These are phyloP conservation scores for Scorias spongiosa DNA, from an alignment of 2,329 filamentous ascomycete species.

Conservation along the genomic window DNA sequence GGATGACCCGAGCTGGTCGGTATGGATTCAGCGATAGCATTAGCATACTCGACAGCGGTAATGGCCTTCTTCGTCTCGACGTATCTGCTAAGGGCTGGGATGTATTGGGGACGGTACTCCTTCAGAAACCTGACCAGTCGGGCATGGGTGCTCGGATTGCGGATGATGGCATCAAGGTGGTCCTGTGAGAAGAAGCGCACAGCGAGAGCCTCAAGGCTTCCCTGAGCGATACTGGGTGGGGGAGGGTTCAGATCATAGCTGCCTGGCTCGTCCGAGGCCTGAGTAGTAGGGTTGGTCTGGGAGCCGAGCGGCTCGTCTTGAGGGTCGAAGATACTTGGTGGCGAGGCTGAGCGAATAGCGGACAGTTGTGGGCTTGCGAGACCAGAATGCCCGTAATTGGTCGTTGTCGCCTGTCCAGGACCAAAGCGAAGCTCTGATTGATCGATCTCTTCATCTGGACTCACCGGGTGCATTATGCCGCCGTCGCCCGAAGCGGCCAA, in stretches of 20 bases:
- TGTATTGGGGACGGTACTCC: constrained; percentile 22
- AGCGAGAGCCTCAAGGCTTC: constrained; percentile 22
- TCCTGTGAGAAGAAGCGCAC: constrained; percentile 27
- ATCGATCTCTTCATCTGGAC: not conserved
- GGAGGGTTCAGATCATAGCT: constrained; percentile 28
- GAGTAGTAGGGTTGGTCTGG: constrained; percentile 13
- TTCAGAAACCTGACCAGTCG: constrained; percentile 26
- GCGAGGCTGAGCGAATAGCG: constrained; percentile 7
- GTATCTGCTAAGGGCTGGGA: constrained; percentile 23
- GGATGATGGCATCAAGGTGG: constrained; percentile 28
- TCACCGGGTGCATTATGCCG: not conserved
- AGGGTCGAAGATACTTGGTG: constrained; percentile 15
- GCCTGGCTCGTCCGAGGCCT: constrained; percentile 11
- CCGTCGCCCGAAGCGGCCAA: not conserved
- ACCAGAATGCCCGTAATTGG: not conserved
- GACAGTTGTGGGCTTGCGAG: constrained; percentile 3
- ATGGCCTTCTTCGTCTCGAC: constrained; percentile 27
- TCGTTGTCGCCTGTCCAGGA: not conserved
- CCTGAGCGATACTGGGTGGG: constrained; percentile 16
- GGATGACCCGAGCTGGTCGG: constrained; percentile 11
- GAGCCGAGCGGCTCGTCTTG: constrained; percentile 6
- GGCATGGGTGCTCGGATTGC: constrained; percentile 19
- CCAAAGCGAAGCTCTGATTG: not conserved
- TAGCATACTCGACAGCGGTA: constrained; percentile 29
- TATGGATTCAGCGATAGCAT: constrained; percentile 25